Evolutionary conservation across 768 basidiomycete genomes (phyloP), one percentile per base, ranked within the genome.

Genomic region (Pisolithus tinctorius): DNA sequence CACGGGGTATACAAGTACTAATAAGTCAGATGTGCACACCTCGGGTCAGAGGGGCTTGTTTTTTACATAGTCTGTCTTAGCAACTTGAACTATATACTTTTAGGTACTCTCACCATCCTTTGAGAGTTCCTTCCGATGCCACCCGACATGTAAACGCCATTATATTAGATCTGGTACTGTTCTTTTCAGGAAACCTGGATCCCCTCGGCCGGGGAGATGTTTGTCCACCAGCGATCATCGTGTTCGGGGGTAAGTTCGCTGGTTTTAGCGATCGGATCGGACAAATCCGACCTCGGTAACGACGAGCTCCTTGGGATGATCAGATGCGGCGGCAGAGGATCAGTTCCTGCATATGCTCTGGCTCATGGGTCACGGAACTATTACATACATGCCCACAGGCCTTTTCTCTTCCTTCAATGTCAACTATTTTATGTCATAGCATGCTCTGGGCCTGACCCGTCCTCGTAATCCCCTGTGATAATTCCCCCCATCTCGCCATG

Each of bases 341-440:
- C 63, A 56, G 52, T 50, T 58, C 47, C 47, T 47, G 50, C 70
- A 68, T 67, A 64, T 71, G 65, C 68, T 70, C 68, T 69, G 61
- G 62, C 64, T 65, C 68, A 68, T 68, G 69, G 69, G 69, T 58
- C 62, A 69, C 73, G 73, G 71, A 67, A 66, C 68, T 8, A 42
- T 23, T 71, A 73, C 53, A 77, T 77, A 77, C 76, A 76, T 75
- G 78, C 71, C 68, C 62, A 69, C 60, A 67, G 63, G 69, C 70
- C 66, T 59, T 53, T 61, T 60, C 61, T 67, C 57, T 58, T 64
- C 66, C 67, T 67, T 68, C 63, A 66, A 55, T 66, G 68, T 68
- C 67, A 17, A 64, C 62, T 69, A 67, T 63, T 69, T 65, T 36
- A 65, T 66, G 59, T 68, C 72, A 72, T 79, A 79, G 71, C 76